Base-by-base conservation (phyloP, 2,329 filamentous ascomycete species). In the Fusarium brevicatenulatum region DNA sequence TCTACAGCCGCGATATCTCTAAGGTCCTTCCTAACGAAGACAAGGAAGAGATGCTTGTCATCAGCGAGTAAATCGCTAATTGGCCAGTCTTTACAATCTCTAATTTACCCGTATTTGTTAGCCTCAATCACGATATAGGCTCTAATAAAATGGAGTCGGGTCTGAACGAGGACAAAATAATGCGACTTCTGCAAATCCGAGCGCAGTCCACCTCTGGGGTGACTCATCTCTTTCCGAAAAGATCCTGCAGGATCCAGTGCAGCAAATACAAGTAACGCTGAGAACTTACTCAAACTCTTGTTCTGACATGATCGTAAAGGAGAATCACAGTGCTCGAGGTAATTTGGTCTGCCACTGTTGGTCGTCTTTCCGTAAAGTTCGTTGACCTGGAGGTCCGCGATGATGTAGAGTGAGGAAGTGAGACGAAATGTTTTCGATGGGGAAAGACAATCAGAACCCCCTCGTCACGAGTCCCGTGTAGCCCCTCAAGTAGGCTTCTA, bases 171-270 rank as follows among this genome's bases (percentile, higher is more conserved):
- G 18, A 4, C 28, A 10, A 10, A 30, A 12, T 28, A 4, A 18
- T 32, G 7, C 3, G 28, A 4, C 11, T 32, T 49, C 10, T 49
- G 10, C 15, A 32, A 23, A 6, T 50, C 10, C 21, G 18, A 23
- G 15, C 21, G 11, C 11, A 23, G 2, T 50, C 8, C 21, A 18
- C 7, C 4, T 28, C 44, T 30, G 13, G 19, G 28, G 7, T n/a
- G 7, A 30, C n/a, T 2, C 4, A 3, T 30, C 3, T 9, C n/a
- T 49, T 30, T 4, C 3, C 2, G 13, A 7, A 7, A 30, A 18
- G 7, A 12, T 12, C 4, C 9, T 12, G 5, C 15, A 18, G 5
- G 10, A 18, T 4, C 0, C 2, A 13, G 21, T 2, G 5, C 2
- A 50, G 47, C 2, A 23, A 50, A 19, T 23, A 23, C 12, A n/a